Evolutionary conservation across 139 green algal species (phyloP).

Genomic region (Microglena sp.): DNA sequence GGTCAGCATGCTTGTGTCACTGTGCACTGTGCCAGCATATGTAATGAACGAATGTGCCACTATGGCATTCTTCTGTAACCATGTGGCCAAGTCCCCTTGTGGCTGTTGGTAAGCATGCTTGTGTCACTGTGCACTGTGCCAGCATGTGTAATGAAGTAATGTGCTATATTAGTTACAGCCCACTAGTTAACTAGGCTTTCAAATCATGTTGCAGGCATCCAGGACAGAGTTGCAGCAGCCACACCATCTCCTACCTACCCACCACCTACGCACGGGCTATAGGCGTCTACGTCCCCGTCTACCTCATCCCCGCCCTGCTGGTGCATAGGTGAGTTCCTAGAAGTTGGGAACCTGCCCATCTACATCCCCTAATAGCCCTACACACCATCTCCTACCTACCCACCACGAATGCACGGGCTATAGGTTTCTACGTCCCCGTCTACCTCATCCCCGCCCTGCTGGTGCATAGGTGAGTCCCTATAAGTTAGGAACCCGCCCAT

Average conservation of each 20-base stretch:
- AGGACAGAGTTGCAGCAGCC: not conserved
- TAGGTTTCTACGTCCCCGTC: conserved; percentile 73
- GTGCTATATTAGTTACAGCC: too few species aligned
- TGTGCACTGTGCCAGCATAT: too few species aligned
- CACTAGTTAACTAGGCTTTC: too few species aligned
- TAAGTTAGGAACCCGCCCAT: too few species aligned
- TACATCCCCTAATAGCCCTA: too few species aligned
- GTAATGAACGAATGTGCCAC: too few species aligned
- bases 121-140: too few species aligned
- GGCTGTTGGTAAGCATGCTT: too few species aligned
- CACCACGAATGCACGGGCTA: conserved; percentile 24
- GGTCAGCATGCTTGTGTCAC: too few species aligned
- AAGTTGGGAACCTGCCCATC: not conserved
- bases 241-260: not conserved
- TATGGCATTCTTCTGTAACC: too few species aligned
- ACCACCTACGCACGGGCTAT: conserved; percentile 37
- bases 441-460: conserved; percentile 58
- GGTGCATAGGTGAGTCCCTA: conserved; percentile 59
- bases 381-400: not conserved
- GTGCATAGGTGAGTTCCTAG: conserved; percentile 56
- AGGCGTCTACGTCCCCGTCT: conserved; percentile 69
- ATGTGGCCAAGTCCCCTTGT: too few species aligned
- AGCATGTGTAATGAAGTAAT: too few species aligned
- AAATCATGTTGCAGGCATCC: not conserved
- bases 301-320: conserved; percentile 54